Evolutionary conservation across 2,329 filamentous ascomycete genomes (phyloP), one percentile per base, ranked within the genome.

Genomic region (Metarhizium humberi): DNA sequence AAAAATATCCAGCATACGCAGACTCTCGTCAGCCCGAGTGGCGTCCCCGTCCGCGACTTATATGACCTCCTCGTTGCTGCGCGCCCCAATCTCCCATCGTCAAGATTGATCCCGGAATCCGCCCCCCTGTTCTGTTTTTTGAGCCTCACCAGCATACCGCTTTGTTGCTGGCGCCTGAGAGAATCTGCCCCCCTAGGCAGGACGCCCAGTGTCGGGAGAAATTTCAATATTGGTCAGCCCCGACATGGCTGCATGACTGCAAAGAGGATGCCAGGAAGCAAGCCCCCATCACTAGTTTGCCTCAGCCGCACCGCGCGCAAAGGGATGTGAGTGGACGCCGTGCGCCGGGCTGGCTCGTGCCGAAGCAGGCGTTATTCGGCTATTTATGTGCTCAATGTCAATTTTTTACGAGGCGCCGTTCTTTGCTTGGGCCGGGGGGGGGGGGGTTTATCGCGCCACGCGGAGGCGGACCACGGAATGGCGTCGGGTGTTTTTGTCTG

Each of bases 271-370:
- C 2, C 11, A 52, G 36, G 42, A 16, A 52, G 51, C 51, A 52
- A 47, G 51, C 42, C 42, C 25, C 29, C 36, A 36, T 36, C 40
- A 36, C 51, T 52, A 52, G 51, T 52, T 18, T 53, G 18, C 30
- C 29, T 53, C 52, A 53, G 52, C 52, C 52, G 52, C 52, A 53
- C 52, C 42, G 32, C n/a, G 25, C 6, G 6, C 40, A 43, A 18
- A 43, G 6, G 16, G 40, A 6, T 18, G 38, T 25, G 14, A 29
- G 50, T 43, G 50, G 50, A 51, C 45, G 36, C 38, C 20, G 50
- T 4, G 40, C 20, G 20, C 38, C 40, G 3, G 18, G 50, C 51
- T 52, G 51, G 51, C 51, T 46, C 25, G 51, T 52, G 32, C 32
- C 32, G 32, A 34, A 8, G 25, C 25, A 25, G 25, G 25, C 25